Conservation (phyloP, 305 asterid species). For the Nicotiana rustica region DNA sequence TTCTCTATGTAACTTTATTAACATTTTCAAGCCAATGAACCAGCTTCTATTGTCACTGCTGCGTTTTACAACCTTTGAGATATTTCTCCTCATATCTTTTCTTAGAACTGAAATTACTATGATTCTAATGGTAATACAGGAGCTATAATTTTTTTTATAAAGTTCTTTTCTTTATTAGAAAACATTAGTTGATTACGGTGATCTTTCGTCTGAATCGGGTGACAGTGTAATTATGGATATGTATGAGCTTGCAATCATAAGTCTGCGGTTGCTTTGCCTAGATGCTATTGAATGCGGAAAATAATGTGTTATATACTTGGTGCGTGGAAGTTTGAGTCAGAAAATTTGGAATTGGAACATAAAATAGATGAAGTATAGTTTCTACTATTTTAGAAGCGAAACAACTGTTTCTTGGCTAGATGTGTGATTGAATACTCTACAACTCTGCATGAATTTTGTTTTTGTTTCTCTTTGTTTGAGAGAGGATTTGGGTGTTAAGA, state of each 20-base stretch:
- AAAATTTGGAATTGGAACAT: conserved; percentile 1
- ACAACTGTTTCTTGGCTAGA: conserved; percentile 15
- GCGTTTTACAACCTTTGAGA: conserved; percentile 9
- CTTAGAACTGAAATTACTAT: background rate
- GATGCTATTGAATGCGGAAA: conserved; percentile 19
- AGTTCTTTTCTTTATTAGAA: background rate
- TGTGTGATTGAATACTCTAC: conserved; percentile 12
- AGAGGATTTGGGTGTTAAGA: background rate
- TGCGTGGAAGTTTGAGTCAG: conserved; percentile 14
- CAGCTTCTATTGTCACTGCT: conserved; percentile 4
- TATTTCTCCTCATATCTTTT: conserved; percentile 23
- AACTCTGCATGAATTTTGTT: conserved; percentile 2
- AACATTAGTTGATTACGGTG: conserved; percentile 1
- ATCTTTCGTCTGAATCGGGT: background rate
- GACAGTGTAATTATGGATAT: background rate
- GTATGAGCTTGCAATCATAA: background rate
- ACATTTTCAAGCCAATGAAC: conserved; percentile 15
- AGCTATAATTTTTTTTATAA: background rate
- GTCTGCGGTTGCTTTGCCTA: background rate
- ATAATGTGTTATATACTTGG: conserved; percentile 3
- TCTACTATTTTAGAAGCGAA: background rate
- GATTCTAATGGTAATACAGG: background rate
- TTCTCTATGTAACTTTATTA: background rate
- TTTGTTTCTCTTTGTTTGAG: background rate
- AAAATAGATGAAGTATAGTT: conserved; percentile 16